Base-by-base conservation (phyloP, 257 asterid species). In the Gynochthodes officinalis region DNA sequence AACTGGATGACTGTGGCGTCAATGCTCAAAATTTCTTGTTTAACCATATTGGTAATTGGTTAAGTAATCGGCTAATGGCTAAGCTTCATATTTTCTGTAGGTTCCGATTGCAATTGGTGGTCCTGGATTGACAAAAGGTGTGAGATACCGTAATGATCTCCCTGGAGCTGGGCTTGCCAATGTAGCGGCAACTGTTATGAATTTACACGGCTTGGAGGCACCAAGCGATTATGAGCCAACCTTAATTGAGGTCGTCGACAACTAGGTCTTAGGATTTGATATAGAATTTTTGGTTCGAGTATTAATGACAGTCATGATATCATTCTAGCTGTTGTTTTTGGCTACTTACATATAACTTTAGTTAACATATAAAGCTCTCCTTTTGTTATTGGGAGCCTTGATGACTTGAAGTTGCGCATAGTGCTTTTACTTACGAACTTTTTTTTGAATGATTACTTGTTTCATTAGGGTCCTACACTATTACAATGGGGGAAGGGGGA, bases 61-160 rank as follows among this genome's bases (percentile, higher is more conserved):
- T 0, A 67, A 28, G 27, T 33, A 8, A 44, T 6, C 52, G 37
- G 50, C 27, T 69, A 39, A 75, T 28, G 5, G n/a, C 43, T 25
- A 25, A 46, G 28, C 54, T 14, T 64, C 58, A 21, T 9, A 46
- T 35, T 52, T 50, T 37, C 18, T 66, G n/a, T 68, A 91, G 99
- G 98, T 94, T 63, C 97, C 99, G 6, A 77, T 94, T 54, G 99
- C 97, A 35, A 91, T 94, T 64, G 99, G 99, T 43, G 99, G 98
- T 23, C 97, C 98, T 59, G 99, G 98, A 52, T 78, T 94, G 76
- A 75, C 87, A 48, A 82, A 86, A 0, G 92, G 96, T 6, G 89
- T 85, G 73, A 87, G 90, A 77, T 94, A 87, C 92, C 93, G 98
- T 78, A 79, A 65, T 27, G 98, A 91, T 71, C 82, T 94, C 14